Conservation (phyloP, 169 alveolate genomes). For the Babesia caballi region DNA sequence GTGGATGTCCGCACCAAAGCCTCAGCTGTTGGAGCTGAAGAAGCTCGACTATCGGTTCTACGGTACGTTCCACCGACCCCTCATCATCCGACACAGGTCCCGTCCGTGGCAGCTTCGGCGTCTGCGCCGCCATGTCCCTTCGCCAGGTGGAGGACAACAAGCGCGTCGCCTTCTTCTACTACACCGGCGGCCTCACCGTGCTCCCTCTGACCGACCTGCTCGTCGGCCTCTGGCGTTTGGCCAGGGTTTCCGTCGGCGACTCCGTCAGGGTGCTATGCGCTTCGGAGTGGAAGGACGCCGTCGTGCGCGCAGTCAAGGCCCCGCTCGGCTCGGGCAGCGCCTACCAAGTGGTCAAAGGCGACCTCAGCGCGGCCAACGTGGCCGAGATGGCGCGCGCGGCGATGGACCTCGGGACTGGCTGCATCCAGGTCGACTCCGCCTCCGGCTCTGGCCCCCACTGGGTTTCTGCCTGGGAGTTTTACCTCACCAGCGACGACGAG, state of each 20-base stretch:
- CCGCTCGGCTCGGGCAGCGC: neutral
- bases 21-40: conserved; percentile 3
- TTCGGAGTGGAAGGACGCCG: conserved; percentile 9
- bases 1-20: neutral
- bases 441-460: neutral
- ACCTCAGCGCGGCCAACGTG: neutral
- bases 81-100: neutral
- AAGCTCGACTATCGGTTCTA: conserved; percentile 16
- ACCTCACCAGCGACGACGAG: neutral
- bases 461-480: conserved; percentile 42
- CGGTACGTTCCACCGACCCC: neutral
- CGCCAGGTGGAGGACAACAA: conserved; percentile 6
- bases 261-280: neutral
- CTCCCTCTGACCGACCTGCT: conserved; percentile 2
- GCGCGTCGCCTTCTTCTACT: neutral
- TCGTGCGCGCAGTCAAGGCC: neutral
- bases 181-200: neutral
- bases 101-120: neutral
- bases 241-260: neutral
- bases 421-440: conserved; percentile 9
- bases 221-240: conserved; percentile 23
- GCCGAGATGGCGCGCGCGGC: neutral
- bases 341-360: neutral
- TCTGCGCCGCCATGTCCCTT: conserved; percentile 9
- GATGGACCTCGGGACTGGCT: conserved; percentile 9